Evolutionary conservation across 2,329 filamentous ascomycete species (phyloP), one percentile per base, ranked within the genome.

Genomic region (Fusarium incarnatum): DNA sequence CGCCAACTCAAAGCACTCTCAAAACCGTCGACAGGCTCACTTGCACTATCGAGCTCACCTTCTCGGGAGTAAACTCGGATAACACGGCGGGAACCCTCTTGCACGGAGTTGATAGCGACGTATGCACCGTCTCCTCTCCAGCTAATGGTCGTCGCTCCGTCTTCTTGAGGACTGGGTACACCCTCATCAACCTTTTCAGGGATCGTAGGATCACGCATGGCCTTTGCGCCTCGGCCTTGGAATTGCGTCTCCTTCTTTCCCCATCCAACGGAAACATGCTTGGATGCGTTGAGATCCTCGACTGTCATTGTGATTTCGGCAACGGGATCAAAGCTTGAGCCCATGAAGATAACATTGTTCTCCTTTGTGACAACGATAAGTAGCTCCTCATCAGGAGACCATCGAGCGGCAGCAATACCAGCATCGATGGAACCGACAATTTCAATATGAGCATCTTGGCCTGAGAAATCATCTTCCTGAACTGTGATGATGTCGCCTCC

Each of bases 211-310:
- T 99, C 96, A 56, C 93, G 88, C 70, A 98, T 84, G 22, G 94
- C 94, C 81, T 89, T 90, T 60, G 94, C 95, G 67, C 94, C 89
- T 75, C 93, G 94, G 53, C 96, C 96, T 77, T 98, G 93, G 79
- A 99, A 99, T 79, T 99, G 96, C 1, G 96, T 99, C 81, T 99
- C 96, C 78, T 92, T 94, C 83, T 98, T 98, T 64, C 96, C 96
- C 96, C 96, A 99, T 52, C 96, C 96, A 23, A 99, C 95, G 22
- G 94, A 97, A 60, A 98, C 96, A 83, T 98, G 94, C 79, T 91
- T 96, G 27, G 92, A 98, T n/a, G 89, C 88, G 73, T 92, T 92
- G 68, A 97, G 87, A 80, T 97, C 95, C 46, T 94, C 93, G 0
- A 84, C 78, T 0, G 87, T 88, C 79, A 98, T 89, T 34, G 85